phyloP scores from a whole-genome alignment of 306 rosid species.

The Heteromeles arbutifolia region DNA sequence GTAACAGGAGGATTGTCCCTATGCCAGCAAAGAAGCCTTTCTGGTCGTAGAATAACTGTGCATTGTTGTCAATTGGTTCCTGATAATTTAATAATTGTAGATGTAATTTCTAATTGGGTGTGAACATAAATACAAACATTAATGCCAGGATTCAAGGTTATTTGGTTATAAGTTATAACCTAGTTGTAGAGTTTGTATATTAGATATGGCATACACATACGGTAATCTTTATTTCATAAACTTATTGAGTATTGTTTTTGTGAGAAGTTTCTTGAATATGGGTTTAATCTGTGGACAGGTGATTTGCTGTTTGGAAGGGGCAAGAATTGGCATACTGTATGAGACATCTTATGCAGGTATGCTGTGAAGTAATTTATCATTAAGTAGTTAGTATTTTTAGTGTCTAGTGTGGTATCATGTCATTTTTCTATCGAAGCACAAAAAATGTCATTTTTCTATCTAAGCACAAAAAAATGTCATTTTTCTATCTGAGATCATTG shows the following conservation, averaged over 20 bases:
- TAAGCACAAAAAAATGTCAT: too few relatives aligned
- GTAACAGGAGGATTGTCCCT: background rate
- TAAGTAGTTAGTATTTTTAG: background rate
- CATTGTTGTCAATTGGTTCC: background rate
- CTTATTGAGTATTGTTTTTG: background rate
- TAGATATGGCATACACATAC: background rate
- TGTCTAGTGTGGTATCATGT: background rate
- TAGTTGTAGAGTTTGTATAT: background rate
- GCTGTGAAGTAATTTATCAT: conserved; percentile 18
- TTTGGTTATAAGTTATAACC: background rate
- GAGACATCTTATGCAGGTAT: conserved; percentile 93
- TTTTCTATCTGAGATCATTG: background rate
- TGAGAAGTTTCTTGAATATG: background rate
- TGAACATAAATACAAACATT: background rate
- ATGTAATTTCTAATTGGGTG: background rate
- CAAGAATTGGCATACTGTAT: conserved; percentile 84
- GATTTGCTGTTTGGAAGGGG: conserved; percentile 85
- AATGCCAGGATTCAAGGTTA: background rate
- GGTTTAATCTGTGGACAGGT: conserved; percentile 43
- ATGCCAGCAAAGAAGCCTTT: background rate
- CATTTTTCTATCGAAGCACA: background rate
- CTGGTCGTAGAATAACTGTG: background rate
- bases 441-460: background rate
- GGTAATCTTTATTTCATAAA: background rate
- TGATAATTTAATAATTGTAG: background rate